These are phyloP conservation scores for Penicillium paxilli DNA, from an alignment of 495 filamentous ascomycete species.

Conservation along the genomic window DNA sequence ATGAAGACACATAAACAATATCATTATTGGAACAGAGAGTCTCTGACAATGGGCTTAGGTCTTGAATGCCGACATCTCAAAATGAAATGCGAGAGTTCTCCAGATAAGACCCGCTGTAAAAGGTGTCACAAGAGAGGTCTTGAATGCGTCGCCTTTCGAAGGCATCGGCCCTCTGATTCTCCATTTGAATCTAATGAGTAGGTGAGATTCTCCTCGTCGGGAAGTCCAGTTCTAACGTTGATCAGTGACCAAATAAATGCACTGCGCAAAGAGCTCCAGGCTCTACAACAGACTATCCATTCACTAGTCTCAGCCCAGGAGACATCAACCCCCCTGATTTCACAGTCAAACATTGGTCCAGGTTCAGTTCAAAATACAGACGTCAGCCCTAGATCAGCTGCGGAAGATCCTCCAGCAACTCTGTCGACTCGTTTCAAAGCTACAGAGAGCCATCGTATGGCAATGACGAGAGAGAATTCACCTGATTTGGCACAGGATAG, in stretches of 20 bases:
- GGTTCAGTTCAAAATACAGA: neutral
- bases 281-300: neutral
- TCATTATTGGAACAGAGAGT: neutral
- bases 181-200: neutral
- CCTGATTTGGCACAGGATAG: neutral
- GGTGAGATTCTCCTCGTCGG: too few species aligned
- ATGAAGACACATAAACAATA: too few species aligned
- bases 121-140: neutral
- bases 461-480: neutral
- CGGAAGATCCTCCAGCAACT: neutral
- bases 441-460: neutral
- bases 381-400: too few species aligned
- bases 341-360: neutral
- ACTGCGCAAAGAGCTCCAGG: neutral
- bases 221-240: too few species aligned
- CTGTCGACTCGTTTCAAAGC: neutral
- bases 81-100: neutral
- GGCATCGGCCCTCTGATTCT: neutral
- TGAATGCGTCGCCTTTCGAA: neutral
- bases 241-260: neutral
- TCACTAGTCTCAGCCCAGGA: neutral
- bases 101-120: neutral
- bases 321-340: neutral
- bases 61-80: neutral
- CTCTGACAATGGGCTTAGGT: neutral